Evolutionary conservation across 1,284 basidiomycete species (phyloP).

Genomic region (Leccinum pachyderme): DNA sequence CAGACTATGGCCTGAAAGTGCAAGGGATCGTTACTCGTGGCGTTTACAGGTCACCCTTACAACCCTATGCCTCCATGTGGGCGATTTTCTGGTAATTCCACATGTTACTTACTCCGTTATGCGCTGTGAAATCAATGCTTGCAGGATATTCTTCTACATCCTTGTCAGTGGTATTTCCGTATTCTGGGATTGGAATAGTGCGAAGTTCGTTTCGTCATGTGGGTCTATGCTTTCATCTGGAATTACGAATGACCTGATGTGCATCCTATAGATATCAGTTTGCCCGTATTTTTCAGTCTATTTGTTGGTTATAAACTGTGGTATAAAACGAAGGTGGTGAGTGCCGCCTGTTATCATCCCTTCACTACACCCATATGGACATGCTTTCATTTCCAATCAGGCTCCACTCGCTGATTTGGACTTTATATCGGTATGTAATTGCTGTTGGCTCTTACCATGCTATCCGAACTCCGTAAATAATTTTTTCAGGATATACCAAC

Average conservation of each 20-base stretch:
- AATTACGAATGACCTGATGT: not conserved
- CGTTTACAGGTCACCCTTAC: constrained; percentile 27
- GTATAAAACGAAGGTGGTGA: constrained; percentile 50
- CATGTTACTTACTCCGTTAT: not conserved
- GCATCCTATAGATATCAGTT: constrained; percentile 19
- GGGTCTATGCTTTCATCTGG: constrained; percentile 22
- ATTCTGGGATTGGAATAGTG: constrained; percentile 44
- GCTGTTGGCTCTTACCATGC: not conserved
- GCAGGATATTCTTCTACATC: constrained; percentile 39
- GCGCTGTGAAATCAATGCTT: constrained; percentile 12
- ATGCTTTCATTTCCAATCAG: not conserved
- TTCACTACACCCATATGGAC: not conserved
- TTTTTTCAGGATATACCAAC: constrained; percentile 20
- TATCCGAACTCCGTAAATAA: not conserved
- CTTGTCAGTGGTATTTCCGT: constrained; percentile 41
- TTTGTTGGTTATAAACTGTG: constrained; percentile 41
- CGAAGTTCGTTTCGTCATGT: constrained; percentile 41
- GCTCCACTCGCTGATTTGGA: constrained; percentile 15
- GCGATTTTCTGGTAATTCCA: constrained; percentile 28
- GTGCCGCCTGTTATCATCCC: not conserved
- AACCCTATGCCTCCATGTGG: constrained; percentile 31
- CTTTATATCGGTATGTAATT: constrained; percentile 14
- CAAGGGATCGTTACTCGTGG: constrained; percentile 50
- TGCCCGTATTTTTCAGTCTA: constrained; percentile 23
- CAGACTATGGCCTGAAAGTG: constrained; percentile 51